These are phyloP conservation scores for Geosmithia flava DNA, from an alignment of 2,329 filamentous ascomycete genomes.

Conservation along the genomic window DNA sequence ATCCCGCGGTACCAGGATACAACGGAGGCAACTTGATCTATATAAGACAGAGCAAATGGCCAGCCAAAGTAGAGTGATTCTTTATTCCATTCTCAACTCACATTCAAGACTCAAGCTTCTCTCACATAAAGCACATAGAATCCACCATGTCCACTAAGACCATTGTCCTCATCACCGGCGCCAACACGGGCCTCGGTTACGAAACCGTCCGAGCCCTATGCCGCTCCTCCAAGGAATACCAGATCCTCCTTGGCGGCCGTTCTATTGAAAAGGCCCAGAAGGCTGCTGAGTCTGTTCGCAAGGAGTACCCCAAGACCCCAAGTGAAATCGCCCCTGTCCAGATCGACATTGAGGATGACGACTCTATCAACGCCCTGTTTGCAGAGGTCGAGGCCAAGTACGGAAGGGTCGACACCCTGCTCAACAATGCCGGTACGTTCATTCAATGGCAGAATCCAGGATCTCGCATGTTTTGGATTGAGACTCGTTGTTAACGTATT, in stretches of 20 bases:
- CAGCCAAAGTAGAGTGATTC: too few relatives aligned
- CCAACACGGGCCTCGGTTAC: constrained; percentile 43
- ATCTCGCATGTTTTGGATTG: background rate
- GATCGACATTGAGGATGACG: constrained; percentile 17
- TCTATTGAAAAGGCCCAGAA: constrained; percentile 31
- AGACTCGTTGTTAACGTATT: background rate
- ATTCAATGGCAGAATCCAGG: background rate
- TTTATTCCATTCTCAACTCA: too few relatives aligned
- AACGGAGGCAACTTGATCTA: too few relatives aligned
- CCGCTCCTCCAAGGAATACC: constrained; percentile 28
- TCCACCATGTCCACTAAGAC: constrained; percentile 6
- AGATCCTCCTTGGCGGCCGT: constrained; percentile 39
- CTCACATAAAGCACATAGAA: background rate
- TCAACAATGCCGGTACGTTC: constrained; percentile 19
- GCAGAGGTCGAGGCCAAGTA: constrained; percentile 11
- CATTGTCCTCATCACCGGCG: constrained; percentile 42
- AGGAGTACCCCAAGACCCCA: constrained; percentile 22
- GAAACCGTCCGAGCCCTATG: constrained; percentile 39
- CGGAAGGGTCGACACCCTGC: constrained; percentile 17
- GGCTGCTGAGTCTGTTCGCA: constrained; percentile 24
- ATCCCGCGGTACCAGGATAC: too few relatives aligned
- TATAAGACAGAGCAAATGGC: too few relatives aligned
- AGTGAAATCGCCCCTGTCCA: constrained; percentile 24
- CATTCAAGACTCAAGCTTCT: background rate
- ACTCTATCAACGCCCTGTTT: constrained; percentile 15